Conservation (phyloP, 2,329 filamentous ascomycete species). For the Coleophoma eucalyptorum region DNA sequence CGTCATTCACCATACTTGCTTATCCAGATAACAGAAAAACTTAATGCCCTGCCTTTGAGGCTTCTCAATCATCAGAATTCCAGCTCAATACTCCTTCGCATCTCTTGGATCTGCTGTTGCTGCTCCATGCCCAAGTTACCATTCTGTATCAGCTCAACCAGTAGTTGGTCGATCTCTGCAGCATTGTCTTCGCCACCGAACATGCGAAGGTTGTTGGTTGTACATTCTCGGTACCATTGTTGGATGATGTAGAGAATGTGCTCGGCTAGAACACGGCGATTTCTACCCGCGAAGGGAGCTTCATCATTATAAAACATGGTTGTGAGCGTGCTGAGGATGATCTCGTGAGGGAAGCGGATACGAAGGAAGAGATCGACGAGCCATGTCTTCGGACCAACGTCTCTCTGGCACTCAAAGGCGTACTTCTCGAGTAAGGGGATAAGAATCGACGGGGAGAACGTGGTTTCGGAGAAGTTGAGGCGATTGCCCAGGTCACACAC, state of each 20-base stretch:
- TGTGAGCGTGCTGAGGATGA: constrained; percentile 59
- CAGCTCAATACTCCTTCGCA: constrained; percentile 36
- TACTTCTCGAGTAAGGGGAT: constrained; percentile 62
- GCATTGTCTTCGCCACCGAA: constrained; percentile 60
- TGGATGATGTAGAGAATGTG: constrained; percentile 60
- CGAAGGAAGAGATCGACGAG: constrained; percentile 60
- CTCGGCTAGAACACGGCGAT: constrained; percentile 51
- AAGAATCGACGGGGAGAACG: constrained; percentile 59
- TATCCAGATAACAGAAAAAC: no score
- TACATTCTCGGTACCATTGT: constrained; percentile 56
- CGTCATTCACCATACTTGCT: no score
- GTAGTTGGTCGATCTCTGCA: constrained; percentile 37
- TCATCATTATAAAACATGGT: constrained; percentile 65
- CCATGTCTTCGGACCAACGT: constrained; percentile 40
- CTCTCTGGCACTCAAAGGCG: constrained; percentile 53
- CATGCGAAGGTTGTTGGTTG: constrained; percentile 46
- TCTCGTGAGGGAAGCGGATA: constrained; percentile 57
- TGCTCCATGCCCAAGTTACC: constrained; percentile 32
- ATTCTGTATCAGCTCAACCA: constrained; percentile 39
- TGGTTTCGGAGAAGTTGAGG: constrained; percentile 60
- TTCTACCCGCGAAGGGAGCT: constrained; percentile 56
- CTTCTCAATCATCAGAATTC: constrained; percentile 27
- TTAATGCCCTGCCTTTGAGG: no score
- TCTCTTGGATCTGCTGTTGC: constrained; percentile 33
- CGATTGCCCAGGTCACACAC: constrained; percentile 63